These are phyloP conservation scores for Didymella glomerata DNA, from an alignment of 2,329 filamentous ascomycete genomes.

Conservation along the genomic window DNA sequence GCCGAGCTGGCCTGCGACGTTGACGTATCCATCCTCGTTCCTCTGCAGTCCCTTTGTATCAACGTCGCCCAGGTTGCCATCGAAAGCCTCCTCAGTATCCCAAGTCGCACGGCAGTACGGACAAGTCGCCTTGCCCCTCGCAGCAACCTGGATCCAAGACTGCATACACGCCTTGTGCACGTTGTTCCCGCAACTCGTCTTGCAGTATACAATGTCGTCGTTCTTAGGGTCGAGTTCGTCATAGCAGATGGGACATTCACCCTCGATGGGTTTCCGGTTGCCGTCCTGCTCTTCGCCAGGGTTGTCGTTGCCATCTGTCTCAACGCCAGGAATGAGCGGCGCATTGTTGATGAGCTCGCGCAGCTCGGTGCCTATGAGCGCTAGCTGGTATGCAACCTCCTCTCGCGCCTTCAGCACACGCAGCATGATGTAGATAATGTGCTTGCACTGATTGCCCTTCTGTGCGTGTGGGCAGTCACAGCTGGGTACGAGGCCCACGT, in stretches of 20 bases:
- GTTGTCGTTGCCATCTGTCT: slow-evolving; percentile 45
- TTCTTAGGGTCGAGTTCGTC: slow-evolving; percentile 48
- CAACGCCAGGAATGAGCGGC: slow-evolving; percentile 58
- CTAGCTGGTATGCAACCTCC: slow-evolving; percentile 66
- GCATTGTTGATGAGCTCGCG: slow-evolving; percentile 63
- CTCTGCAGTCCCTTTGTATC: slow-evolving; percentile 55
- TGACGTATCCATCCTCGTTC: slow-evolving; percentile 66
- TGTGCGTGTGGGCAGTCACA: slow-evolving; percentile 65
- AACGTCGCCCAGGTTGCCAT: slow-evolving; percentile 50
- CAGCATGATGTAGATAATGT: slow-evolving; percentile 68
- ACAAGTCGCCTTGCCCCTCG: slow-evolving; percentile 60
- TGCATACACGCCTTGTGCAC: slow-evolving; percentile 67
- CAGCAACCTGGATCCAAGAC: slow-evolving; percentile 56
- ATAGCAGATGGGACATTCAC: slow-evolving; percentile 69
- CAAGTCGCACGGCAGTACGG: slow-evolving; percentile 68
- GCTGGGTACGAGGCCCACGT: slow-evolving; percentile 60
- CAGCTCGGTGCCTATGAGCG: slow-evolving; percentile 67
- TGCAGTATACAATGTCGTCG: slow-evolving; percentile 61
- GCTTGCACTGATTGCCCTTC: slow-evolving; percentile 70
- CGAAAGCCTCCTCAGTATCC: slow-evolving; percentile 56
- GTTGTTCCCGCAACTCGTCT: slow-evolving; percentile 69
- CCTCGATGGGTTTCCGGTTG: slow-evolving; percentile 66
- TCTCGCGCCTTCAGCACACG: slow-evolving; percentile 65
- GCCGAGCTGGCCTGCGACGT: slow-evolving; percentile 68
- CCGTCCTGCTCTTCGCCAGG: slow-evolving; percentile 50